Base-by-base conservation (phyloP, 2,329 filamentous ascomycete species). In the Pseudogymnoascus sp. region DNA sequence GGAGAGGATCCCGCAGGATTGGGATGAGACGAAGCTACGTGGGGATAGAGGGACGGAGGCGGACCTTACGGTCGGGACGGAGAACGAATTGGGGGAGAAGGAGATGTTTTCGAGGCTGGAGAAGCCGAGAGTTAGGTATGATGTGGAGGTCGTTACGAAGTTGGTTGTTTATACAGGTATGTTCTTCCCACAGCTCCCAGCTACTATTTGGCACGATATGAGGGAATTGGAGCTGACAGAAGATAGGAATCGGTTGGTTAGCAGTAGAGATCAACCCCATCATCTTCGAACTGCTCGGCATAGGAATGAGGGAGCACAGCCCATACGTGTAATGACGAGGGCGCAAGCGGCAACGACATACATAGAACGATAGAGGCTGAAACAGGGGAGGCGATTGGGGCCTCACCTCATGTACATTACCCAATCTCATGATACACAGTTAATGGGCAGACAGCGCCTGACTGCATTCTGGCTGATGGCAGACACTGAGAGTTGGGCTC, bases 141-240 rank as follows among this genome's bases (percentile, higher is more conserved):
- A 99, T 76, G 93, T 97, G n/a, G 95, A 99, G 76, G 93, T 99
- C 40, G 89, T 99, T 39, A 97, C 95, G 4, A 97, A 97, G 77
- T 77, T 99, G 66, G 89, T 99, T 70, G 91, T 99, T 23, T 99
- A 99, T 78, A 84, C 89, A 65, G 95, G 93, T 91, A 78, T 75
- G 86, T 77, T 14, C 47, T 60, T 5, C 8, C n/a, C 60, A 16
- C 11, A 23, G 16, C 6, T 7, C 23, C 14, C 23, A 1, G 7
- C 4, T 31, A 1, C n/a, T 29, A 59, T 16, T 14, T 40, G 21
- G 5, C 31, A 10, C 5, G 21, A n/a, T 40, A 57, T 39, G 23
- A 7, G 1, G 5, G 29, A 21, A 57, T 10, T 4, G 2, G 29
- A 57, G 51, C 51, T 57, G 26, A 57, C 51, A 7, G 16, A 18